Evolutionary conservation across 1,284 basidiomycete species (phyloP).

Genomic region (Austroboletus novae-zelandiae): DNA sequence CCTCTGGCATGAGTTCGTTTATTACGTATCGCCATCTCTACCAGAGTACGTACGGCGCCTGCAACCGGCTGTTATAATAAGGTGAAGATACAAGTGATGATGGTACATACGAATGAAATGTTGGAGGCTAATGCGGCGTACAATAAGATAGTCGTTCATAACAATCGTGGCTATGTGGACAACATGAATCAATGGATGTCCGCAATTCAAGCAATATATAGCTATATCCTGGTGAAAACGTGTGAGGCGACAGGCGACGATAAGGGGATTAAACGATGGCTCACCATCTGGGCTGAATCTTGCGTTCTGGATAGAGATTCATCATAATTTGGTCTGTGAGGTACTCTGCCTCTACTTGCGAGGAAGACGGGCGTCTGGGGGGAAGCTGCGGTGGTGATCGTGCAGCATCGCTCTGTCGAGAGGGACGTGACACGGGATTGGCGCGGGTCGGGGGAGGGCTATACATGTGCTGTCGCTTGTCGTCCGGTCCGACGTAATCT

Average conservation of each 20-base stretch:
- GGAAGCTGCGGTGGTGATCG: conserved; percentile 15
- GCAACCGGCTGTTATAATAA: conserved; percentile 15
- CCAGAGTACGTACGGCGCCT: background rate
- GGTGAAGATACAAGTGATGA: conserved; percentile 9
- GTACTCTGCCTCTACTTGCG: conserved; percentile 33
- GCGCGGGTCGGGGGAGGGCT: conserved; percentile 1
- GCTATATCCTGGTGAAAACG: conserved; percentile 23
- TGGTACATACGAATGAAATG: conserved; percentile 16
- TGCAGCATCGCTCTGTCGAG: conserved; percentile 19
- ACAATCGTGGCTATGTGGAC: conserved; percentile 12
- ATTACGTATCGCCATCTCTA: background rate
- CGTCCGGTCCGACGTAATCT: conserved; percentile 4
- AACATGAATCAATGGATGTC: conserved; percentile 9
- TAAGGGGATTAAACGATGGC: conserved; percentile 1
- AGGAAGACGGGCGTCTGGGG: conserved; percentile 18
- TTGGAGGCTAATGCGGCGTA: conserved; percentile 12
- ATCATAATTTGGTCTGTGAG: conserved; percentile 35
- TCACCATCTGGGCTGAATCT: conserved; percentile 32
- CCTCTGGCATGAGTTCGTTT: background rate
- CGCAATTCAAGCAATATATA: background rate
- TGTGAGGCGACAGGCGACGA: background rate
- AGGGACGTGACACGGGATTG: background rate
- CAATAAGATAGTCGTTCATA: conserved; percentile 15
- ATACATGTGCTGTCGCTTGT: conserved; percentile 3
- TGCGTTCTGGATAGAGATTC: conserved; percentile 32